A percentile compares a stretch with the other conserved stretches of the same genome.
Conservation (phyloP, 768 basidiomycete species). For the Calvatia gigantea region DNA sequence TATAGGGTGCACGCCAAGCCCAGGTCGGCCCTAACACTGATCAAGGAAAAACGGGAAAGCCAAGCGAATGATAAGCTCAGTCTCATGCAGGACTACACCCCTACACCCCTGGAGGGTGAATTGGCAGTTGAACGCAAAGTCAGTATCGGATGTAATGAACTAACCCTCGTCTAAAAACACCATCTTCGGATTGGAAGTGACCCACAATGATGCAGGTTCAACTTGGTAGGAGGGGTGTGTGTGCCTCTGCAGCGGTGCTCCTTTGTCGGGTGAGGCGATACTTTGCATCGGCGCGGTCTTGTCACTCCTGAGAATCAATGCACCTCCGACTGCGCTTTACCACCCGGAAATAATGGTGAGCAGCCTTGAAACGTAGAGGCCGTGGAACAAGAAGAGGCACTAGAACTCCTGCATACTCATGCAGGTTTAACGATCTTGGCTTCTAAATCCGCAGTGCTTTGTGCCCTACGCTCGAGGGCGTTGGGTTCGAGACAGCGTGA, state of each 20-base stretch:
- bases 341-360: background rate
- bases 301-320: too few species aligned
- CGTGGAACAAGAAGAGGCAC: background rate
- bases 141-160: background rate
- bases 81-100: too few species aligned
- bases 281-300: too few species aligned
- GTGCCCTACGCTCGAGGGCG: background rate
- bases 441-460: background rate
- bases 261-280: too few species aligned
- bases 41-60: background rate
- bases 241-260: too few species aligned
- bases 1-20: too few species aligned
- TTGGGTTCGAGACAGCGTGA: background rate
- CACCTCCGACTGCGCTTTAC: background rate
- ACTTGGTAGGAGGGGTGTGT: too few species aligned
- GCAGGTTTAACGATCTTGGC: background rate
- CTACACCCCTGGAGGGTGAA: too few species aligned
- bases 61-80: background rate
- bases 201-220: background rate
- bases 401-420: too few species aligned
- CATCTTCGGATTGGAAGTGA: background rate
- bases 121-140: background rate
- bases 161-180: background rate
- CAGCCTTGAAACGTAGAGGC: too few species aligned
- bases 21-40: background rate